A percentile compares a stretch with the other conserved stretches of the same genome.
These are phyloP conservation scores for Viridothelium virens DNA, from an alignment of 495 filamentous ascomycete species.

Conservation along the genomic window DNA sequence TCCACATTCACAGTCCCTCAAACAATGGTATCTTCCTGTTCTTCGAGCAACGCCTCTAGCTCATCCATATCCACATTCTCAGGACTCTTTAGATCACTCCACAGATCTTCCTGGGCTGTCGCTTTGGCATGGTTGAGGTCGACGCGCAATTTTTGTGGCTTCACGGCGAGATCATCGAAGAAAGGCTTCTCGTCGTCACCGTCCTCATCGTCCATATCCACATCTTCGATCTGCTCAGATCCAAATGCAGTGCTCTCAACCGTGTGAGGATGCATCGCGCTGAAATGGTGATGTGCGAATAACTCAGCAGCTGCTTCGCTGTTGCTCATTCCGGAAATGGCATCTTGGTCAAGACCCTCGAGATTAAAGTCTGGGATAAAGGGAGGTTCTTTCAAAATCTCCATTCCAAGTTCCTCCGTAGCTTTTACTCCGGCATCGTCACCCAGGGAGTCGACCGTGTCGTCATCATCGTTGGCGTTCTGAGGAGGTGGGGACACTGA, in stretches of 20 bases:
- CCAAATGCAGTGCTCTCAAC: background rate
- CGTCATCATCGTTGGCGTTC: conserved; percentile 17
- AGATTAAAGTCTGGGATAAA: background rate
- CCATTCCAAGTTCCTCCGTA: background rate
- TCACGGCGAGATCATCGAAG: background rate
- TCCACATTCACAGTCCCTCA: background rate
- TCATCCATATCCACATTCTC: conserved; percentile 89
- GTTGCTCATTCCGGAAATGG: conserved; percentile 27
- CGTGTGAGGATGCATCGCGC: background rate
- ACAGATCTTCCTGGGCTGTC: conserved; percentile 30
- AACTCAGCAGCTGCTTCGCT: conserved; percentile 36
- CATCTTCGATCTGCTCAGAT: background rate
- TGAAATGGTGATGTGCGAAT: conserved; percentile 30
- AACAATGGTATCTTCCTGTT: background rate
- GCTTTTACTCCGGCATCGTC: background rate
- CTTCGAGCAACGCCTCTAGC: conserved; percentile 73
- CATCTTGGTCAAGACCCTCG: conserved; percentile 9
- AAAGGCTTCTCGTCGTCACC: conserved; percentile 1
- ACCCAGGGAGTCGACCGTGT: conserved; percentile 14
- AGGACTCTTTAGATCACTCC: conserved; percentile 60
- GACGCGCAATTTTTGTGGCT: conserved; percentile 8
- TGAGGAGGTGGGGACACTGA: conserved; percentile 18
- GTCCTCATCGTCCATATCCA: conserved; percentile 16
- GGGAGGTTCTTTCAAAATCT: conserved; percentile 1
- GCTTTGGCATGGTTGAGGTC: conserved; percentile 9